Base-by-base conservation (phyloP, 257 asterid genomes). In the Lycium ferocissimum region DNA sequence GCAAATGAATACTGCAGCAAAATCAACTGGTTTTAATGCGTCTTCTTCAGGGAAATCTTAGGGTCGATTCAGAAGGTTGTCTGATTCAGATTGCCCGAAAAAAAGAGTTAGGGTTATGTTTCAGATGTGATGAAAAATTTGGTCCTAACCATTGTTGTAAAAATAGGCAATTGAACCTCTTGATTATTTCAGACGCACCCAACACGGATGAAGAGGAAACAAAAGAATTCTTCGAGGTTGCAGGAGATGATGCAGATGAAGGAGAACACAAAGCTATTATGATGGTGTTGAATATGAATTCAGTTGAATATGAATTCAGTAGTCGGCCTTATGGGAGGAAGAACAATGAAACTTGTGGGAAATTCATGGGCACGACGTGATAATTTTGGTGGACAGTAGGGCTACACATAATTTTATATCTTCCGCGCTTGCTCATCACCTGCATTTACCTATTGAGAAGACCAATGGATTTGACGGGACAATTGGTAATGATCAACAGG, bases 261-360 rank as follows among this genome's bases (percentile, higher is more conserved):
- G 4, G 80, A 51, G 80, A 72, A 43, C 12, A 6, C 0, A 72
- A 43, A 18, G 79, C 8, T 72, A 43, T 18, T 9, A 72, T 0
- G 2, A 72, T n/a, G 80, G 57, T 72, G 37, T 72, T 1, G 80
- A 72, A 18, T 72, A n/a, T n/a, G n/a, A n/a, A n/a, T n/a, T n/a
- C n/a, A n/a, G n/a, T n/a, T n/a, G n/a, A n/a, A n/a, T n/a, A 43
- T 43, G 80, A 72, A 72, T 72, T 58, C 65, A 18, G 11, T 58
- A 5, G 9, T 58, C 3, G 26, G 65, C 65, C 10, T 58, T 58
- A 58, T 10, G 4, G 10, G 65, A 58, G 22, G n/a, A 57, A 58
- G 65, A 58, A 58, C 65, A 58, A 17, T 18, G 26, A 58, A 17
- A 15, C 9, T 58, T 15, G 65, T 17, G 65, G 65, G 65, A 17